phyloP scores from a whole-genome alignment of 805 yeast species.

The Saccharomyces cerevisiae region DNA sequence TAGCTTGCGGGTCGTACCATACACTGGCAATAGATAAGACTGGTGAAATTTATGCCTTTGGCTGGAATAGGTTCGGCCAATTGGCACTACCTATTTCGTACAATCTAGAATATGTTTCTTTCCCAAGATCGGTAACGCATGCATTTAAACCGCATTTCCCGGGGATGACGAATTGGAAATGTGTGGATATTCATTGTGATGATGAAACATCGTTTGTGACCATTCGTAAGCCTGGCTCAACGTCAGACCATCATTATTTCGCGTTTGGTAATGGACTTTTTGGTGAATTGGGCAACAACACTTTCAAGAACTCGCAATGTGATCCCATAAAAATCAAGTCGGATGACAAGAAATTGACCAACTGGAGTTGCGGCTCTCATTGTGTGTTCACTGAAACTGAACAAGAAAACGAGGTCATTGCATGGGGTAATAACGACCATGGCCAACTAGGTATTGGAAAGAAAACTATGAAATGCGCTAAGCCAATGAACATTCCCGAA shows the following conservation, averaged over 20 bases:
- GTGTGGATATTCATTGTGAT: constrained; percentile 56
- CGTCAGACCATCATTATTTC: constrained; percentile 34
- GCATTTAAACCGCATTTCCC: constrained; percentile 34
- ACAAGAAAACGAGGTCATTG: constrained; percentile 64
- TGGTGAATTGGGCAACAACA: constrained; percentile 81
- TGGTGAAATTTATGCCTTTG: constrained; percentile 81
- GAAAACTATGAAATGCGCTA: constrained; percentile 42
- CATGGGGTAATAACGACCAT: constrained; percentile 77
- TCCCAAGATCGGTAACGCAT: constrained; percentile 50
- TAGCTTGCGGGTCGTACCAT: constrained; percentile 71
- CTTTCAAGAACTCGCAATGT: constrained; percentile 63
- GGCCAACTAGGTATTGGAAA: constrained; percentile 87
- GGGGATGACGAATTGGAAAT: constrained; percentile 36
- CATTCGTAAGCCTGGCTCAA: constrained; percentile 26
- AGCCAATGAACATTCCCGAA: constrained; percentile 47
- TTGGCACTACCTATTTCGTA: constrained; percentile 62
- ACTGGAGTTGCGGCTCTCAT: constrained; percentile 54
- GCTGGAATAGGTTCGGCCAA: constrained; percentile 79
- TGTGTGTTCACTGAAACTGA: constrained; percentile 2
- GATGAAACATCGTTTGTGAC: constrained; percentile 55
- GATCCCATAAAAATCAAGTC: constrained; percentile 50
- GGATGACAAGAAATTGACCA: constrained; percentile 40
- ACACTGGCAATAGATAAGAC: constrained; percentile 57
- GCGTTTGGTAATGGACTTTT: constrained; percentile 77
- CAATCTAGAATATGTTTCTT: constrained; percentile 58